These are phyloP conservation scores for Skeletonema tropicum DNA, from an alignment of 108 stramenopile species.

Conservation along the genomic window DNA sequence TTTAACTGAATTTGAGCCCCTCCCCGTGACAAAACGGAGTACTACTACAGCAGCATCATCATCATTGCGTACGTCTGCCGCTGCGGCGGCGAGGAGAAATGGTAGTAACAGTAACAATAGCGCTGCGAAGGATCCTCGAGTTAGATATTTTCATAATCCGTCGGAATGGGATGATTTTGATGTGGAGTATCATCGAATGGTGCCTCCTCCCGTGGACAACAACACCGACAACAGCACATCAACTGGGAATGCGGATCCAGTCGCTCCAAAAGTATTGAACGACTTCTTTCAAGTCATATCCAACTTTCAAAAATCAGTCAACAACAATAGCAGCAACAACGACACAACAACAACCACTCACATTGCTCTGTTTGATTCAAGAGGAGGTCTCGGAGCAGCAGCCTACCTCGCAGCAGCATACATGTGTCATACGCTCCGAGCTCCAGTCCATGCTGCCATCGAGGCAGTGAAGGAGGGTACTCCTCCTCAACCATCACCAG, in stretches of 20 bases:
- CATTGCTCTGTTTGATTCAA: conserved; percentile 53
- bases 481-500: conserved; percentile 26
- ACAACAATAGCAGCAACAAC: not conserved
- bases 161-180: conserved; percentile 60
- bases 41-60: not conserved
- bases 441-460: conserved; percentile 54
- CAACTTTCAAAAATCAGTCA: conserved; percentile 31
- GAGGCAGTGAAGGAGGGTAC: conserved; percentile 40
- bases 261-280: conserved; percentile 24
- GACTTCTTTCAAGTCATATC: conserved; percentile 32
- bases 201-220: conserved; percentile 14
- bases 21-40: not conserved
- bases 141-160: conserved; percentile 57
- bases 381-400: conserved; percentile 52
- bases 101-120: not conserved
- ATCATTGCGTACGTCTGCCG: not conserved
- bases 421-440: conserved; percentile 40
- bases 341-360: conserved; percentile 21
- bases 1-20: conserved; percentile 49
- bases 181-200: conserved; percentile 51
- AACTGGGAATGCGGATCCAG: conserved; percentile 11
- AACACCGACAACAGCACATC: not conserved
- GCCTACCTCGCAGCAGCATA: conserved; percentile 47
- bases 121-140: conserved; percentile 31
- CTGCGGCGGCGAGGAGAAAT: not conserved